Evolutionary conservation across 208 protist genomes (phyloP), one percentile per base, ranked within the genome.

Genomic region (Trypanosoma congolense): DNA sequence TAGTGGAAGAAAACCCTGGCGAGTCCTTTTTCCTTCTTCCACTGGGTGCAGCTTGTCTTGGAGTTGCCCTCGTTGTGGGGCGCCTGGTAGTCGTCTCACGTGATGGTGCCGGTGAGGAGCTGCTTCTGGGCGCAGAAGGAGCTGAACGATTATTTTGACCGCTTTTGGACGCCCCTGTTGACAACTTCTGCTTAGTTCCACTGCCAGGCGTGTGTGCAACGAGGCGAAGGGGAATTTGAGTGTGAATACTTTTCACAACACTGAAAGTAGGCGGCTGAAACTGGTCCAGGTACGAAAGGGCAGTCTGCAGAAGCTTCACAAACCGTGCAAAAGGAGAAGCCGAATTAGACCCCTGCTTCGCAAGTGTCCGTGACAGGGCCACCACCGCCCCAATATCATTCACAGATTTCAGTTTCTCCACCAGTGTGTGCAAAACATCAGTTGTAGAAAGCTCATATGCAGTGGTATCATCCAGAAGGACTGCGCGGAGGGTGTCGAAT

Each of bases 401-500:
- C 12, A 42, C 48, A 26, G 30, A 47, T 4, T 50, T 38, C 2
- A 78, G 33, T 9, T 61, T 62, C 40, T 65, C 54, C 16, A 40
- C 28, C 8, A 83, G 26, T 29, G 62, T 50, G n/a, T 61, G 47
- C n/a, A 87, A 56, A n/a, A 87, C 29, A 16, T 80, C 65, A 43
- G 68, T 73, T 19, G 79, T 73, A 35, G 61, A 59, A 8, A 93
- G 61, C 50, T 93, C 82, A 60, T 83, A 88, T 2, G 82, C 35
- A 1, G 86, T 89, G 2, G 70, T 69, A 18, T 86, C 70, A 19
- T 52, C 55, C 21, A 74, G 29, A 4, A 90, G 64, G 12, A 78
- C 61, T 30, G 64, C 30, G 8, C 71, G 62, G 6, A 93, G 54
- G 30, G 61, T 31, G 4, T 43, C 35, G 19, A 80, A 69, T 1